Percentiles rank a stretch among this genome's conserved stretches.
These are phyloP conservation scores for Chaetomiaceae sp. DNA, from an alignment of 2,329 filamentous ascomycete genomes.

Conservation along the genomic window DNA sequence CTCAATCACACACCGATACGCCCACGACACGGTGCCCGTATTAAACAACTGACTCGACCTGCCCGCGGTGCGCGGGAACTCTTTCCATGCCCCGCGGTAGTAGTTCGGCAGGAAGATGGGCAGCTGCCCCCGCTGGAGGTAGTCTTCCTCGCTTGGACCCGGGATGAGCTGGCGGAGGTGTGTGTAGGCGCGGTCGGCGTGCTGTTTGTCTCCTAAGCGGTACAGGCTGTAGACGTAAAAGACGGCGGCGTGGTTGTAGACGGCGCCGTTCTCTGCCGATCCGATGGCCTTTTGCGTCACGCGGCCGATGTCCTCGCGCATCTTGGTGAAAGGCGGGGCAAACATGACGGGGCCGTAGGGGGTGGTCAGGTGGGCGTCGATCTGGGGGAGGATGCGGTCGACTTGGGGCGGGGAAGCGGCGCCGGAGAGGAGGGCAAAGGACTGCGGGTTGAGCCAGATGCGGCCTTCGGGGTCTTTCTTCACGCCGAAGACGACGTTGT, in stretches of 20 bases:
- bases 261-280: slow-evolving; percentile 53
- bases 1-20: slow-evolving; percentile 52
- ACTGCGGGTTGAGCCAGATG: slow-evolving; percentile 56
- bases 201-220: slow-evolving; percentile 40
- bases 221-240: slow-evolving; percentile 55
- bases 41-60: slow-evolving; percentile 56
- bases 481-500: slow-evolving; percentile 48
- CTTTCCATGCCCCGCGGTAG: slow-evolving; percentile 48
- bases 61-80: slow-evolving; percentile 49
- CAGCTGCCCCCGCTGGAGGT: slow-evolving; percentile 49
- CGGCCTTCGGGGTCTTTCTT: slow-evolving; percentile 48
- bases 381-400: slow-evolving; percentile 41
- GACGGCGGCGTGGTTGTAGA: slow-evolving; percentile 54
- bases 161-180: slow-evolving; percentile 51
- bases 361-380: slow-evolving; percentile 49
- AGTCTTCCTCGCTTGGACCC: slow-evolving; percentile 47
- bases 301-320: slow-evolving; percentile 56
- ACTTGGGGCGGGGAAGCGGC: slow-evolving; percentile 43
- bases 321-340: slow-evolving; percentile 47
- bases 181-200: slow-evolving; percentile 50
- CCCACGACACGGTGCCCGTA: slow-evolving; percentile 55
- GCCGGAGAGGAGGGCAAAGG: slow-evolving; percentile 52
- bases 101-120: slow-evolving; percentile 57
- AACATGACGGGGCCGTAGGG: slow-evolving; percentile 55
- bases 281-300: slow-evolving; percentile 56